Conservation (phyloP, 768 basidiomycete species). For the Termitomyces sp. region DNA sequence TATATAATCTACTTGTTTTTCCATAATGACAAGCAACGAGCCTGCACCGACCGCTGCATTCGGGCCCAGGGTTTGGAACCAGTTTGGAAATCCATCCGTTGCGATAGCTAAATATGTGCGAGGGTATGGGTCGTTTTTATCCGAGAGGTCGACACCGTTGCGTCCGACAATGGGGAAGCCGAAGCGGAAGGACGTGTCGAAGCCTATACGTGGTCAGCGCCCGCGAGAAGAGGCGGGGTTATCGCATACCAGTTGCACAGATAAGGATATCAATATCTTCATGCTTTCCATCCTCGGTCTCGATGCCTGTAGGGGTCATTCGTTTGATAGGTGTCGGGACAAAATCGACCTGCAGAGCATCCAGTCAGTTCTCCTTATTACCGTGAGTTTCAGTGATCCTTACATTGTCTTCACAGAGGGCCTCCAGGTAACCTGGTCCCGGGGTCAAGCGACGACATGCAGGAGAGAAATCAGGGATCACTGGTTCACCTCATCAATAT, state of each 20-base stretch:
- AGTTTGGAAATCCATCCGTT: slow-evolving; percentile 66
- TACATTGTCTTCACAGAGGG: slow-evolving; percentile 59
- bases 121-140: slow-evolving; percentile 52
- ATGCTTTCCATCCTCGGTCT: slow-evolving; percentile 47
- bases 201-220: slow-evolving; percentile 28
- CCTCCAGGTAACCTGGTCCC: slow-evolving; percentile 64
- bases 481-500: slow-evolving; percentile 21
- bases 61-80: slow-evolving; percentile 54
- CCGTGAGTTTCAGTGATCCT: slow-evolving; percentile 1
- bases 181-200: slow-evolving; percentile 42
- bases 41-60: slow-evolving; percentile 52
- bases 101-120: slow-evolving; percentile 53
- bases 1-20: slow-evolving; percentile 53
- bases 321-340: slow-evolving; percentile 43
- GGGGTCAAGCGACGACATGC: slow-evolving; percentile 62
- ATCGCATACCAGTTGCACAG: slow-evolving; percentile 50
- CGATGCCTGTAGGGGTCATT: slow-evolving; percentile 50
- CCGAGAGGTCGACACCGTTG: slow-evolving; percentile 42
- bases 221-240: background rate
- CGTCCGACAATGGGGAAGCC: slow-evolving; percentile 52
- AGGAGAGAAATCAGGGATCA: slow-evolving; percentile 56
- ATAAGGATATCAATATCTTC: slow-evolving; percentile 55
- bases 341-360: slow-evolving; percentile 42
- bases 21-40: slow-evolving; percentile 48
- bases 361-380: background rate